Evolutionary conservation across 768 basidiomycete species (phyloP), one percentile per base, ranked within the genome.

Genomic region (Tricholoma matsutake): DNA sequence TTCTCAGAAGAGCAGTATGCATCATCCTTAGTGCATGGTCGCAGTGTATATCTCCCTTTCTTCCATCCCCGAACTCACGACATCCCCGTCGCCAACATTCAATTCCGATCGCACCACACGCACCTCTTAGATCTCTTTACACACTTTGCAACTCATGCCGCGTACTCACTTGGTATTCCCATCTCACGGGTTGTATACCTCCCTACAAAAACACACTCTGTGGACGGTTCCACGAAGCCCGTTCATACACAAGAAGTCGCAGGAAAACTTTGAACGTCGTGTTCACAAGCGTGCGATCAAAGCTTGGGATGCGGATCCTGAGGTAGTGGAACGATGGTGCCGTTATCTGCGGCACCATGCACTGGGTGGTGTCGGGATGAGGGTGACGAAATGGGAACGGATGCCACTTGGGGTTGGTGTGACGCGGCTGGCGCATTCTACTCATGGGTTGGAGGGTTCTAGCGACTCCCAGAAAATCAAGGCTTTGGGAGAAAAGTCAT

Each of bases 261-360:
- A 98, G 74, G 95, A 98, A 78, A 98, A 98, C 75, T 98, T 96
- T 72, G 89, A 94, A 72, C 79, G 92, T 28, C 83, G 79, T 67
- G 87, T 88, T 57, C 91, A 96, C 70, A 92, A 91, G 69, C 84
- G 96, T 10, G 83, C 83, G 39, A 86, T 98, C 75, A 96, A 94
- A 74, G 91, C 94, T 0, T 98, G 85, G 82, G 96, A 98, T 73
- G 86, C 94, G 16, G 82, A 95, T 68, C 77, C 83, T 3, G 85
- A 87, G 65, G 86, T 93, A 5, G 80, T 98, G 10, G 84, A 89
- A 29, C 79, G 85, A 61, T 97, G 91, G 92, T 75, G 93, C 57
- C 76, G 81, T 64, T 98, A 96, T 69, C 71, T 98, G 39, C 76
- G 85, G 65, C 78, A 78, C 63, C 88, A 98, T 73, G 81, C 83